Percentiles rank a stretch among this genome's conserved stretches.
These are phyloP conservation scores for Tetratostichococcus sp. DNA, from an alignment of 139 green algal genomes.

Conservation along the genomic window DNA sequence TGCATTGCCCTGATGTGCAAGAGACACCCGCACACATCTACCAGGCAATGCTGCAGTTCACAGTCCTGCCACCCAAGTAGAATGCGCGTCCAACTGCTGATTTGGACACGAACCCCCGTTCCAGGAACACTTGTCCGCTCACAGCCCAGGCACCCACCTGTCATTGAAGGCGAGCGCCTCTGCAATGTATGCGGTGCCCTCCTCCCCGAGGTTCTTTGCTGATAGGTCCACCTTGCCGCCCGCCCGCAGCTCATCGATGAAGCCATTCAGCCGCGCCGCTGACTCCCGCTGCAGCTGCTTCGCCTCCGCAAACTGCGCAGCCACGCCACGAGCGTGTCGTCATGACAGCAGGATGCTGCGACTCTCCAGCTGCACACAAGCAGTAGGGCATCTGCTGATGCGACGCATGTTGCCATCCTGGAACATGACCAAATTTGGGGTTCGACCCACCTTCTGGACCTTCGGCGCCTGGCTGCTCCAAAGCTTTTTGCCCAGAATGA, in stretches of 20 bases:
- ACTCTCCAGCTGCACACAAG: too few relatives aligned
- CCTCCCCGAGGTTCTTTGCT: slow-evolving; percentile 84
- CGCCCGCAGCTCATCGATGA: slow-evolving; percentile 66
- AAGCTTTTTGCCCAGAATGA: slow-evolving; percentile 31
- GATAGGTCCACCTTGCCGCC: slow-evolving; percentile 65
- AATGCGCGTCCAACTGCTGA: background rate
- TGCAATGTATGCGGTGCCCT: slow-evolving; percentile 81
- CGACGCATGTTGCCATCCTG: too few relatives aligned
- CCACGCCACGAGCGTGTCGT: too few relatives aligned
- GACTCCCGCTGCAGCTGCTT: slow-evolving; percentile 65
- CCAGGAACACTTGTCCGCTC: background rate
- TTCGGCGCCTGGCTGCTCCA: slow-evolving; percentile 31
- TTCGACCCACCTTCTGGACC: slow-evolving; percentile 29
- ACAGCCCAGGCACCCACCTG: slow-evolving; percentile 17
- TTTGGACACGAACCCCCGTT: too few relatives aligned
- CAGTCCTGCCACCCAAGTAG: too few relatives aligned
- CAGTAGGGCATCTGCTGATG: too few relatives aligned
- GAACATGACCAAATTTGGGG: background rate
- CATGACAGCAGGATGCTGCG: too few relatives aligned
- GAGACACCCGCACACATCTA: too few relatives aligned
- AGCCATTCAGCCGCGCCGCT: slow-evolving; percentile 63
- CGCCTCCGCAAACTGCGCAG: slow-evolving; percentile 42
- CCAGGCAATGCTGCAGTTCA: too few relatives aligned
- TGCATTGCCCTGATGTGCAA: too few relatives aligned
- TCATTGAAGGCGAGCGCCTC: slow-evolving; percentile 92